Conservation (phyloP, 306 rosid genomes). For the Herpetospermum pedunculosum region DNA sequence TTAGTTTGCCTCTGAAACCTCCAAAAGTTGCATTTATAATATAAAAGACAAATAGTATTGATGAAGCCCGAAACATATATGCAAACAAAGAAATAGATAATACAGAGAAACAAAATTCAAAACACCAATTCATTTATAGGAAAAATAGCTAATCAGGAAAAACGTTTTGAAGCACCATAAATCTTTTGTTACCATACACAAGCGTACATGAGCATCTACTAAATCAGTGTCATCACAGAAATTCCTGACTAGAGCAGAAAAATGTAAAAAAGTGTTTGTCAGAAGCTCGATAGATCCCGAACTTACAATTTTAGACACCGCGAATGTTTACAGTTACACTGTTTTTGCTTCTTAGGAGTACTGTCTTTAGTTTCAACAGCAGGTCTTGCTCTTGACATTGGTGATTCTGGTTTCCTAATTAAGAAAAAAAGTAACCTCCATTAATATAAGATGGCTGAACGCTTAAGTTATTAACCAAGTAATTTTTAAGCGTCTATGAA, state of each 20-base stretch:
- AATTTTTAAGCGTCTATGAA: not conserved
- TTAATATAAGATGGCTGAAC: conserved; percentile 4
- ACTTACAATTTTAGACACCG: conserved; percentile 90
- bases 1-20: not conserved
- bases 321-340: conserved; percentile 83
- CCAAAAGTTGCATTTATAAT: not conserved
- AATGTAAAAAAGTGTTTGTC: not conserved
- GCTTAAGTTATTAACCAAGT: not conserved
- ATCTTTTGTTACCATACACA: not conserved
- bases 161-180: not conserved
- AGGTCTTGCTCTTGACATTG: conserved; percentile 42
- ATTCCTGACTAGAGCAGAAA: not conserved
- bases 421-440: conserved; percentile 16
- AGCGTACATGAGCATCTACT: not conserved
- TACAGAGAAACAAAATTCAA: not conserved
- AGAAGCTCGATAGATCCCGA: conserved; percentile 11
- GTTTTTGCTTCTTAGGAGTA: conserved; percentile 87
- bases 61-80: not conserved
- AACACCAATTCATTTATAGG: not conserved
- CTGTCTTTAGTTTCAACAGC: conserved; percentile 41
- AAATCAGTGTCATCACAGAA: not conserved
- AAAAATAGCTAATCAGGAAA: not conserved
- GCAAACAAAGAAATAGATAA: not conserved
- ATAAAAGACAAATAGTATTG: not conserved
- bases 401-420: conserved; percentile 68